These are phyloP conservation scores for Ophiostoma triangulosporum DNA, from an alignment of 2,329 filamentous ascomycete species.

Conservation along the genomic window DNA sequence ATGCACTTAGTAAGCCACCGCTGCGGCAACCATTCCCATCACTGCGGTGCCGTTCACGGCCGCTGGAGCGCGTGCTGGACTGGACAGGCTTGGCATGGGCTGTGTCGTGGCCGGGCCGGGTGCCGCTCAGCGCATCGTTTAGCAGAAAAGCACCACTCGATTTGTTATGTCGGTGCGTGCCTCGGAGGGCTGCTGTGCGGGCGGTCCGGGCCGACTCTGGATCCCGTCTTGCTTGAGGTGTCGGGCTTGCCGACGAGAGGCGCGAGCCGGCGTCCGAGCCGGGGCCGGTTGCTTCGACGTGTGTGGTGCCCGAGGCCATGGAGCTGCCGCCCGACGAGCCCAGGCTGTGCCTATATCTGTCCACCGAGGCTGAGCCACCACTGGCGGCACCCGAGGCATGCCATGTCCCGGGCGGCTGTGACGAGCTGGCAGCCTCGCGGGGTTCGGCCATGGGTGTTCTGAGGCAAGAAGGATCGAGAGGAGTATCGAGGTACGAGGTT, in stretches of 20 bases:
- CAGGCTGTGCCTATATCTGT: background rate
- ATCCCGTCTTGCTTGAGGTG: background rate
- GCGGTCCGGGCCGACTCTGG: background rate
- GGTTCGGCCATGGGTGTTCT: conserved; percentile 1
- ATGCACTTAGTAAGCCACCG: background rate
- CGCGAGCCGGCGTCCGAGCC: background rate
- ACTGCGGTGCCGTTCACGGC: background rate
- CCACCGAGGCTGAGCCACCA: background rate
- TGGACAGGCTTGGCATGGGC: background rate
- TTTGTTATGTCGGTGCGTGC: conserved; percentile 19
- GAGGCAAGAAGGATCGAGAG: background rate
- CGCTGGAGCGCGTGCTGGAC: background rate
- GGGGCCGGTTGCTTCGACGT: background rate
- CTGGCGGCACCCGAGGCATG: background rate
- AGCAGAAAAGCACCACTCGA: conserved; percentile 39
- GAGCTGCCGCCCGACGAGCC: background rate
- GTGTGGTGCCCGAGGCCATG: background rate
- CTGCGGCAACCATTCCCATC: background rate
- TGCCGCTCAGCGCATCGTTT: conserved; percentile 26
- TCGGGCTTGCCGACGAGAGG: background rate
- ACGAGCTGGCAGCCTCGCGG: background rate
- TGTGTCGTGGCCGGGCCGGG: conserved; percentile 1
- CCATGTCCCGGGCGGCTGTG: background rate
- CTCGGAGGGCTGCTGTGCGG: background rate
- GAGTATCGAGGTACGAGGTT: background rate